Evolutionary conservation across 257 asterid genomes (phyloP), one percentile per base, ranked within the genome.

Genomic region (Lavandula angustifolia): DNA sequence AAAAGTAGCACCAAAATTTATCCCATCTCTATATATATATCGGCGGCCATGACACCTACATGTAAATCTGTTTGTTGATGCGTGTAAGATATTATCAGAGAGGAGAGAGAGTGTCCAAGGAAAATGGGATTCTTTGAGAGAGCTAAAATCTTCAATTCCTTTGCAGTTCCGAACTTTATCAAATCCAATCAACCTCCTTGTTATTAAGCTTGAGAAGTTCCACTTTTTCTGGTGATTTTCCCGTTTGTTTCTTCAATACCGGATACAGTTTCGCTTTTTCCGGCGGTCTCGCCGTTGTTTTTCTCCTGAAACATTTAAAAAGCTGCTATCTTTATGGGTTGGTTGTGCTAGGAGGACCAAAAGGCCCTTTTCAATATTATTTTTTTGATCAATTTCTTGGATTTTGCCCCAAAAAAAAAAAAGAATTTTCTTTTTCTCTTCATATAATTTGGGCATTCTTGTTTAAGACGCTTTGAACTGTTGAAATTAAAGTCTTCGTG

Each of bases 51-150:
- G 54, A 3, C 67, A 18, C 64, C 64, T 38, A 11, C 9, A 40
- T 44, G 13, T 44, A 50, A 18, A 54, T 31, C 44, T 47, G 55
- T 29, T 54, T 35, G 54, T 38, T 74, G 40, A 50, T 66, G 75
- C 60, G 73, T 68, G 77, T 49, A 69, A 74, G 76, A 69, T 72
- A 58, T 49, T 53, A 47, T 44, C 48, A 47, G 35, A 53, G 43
- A 65, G 56, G 37, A 58, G 60, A 52, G 67, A 66, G 64, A 53
- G 70, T 57, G 73, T 12, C 48, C 10, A 31, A 31, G 5, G 34
- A 7, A 16, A 60, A 74, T 71, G 75, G 78, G 75, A 16, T 74
- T 64, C 50, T 71, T 58, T 46, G 75, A 74, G 57, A 67, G 35
- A 66, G 64, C 55, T 10, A 64, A 54, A 50, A 3, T 17, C 22